Conservation (phyloP, 495 filamentous ascomycete species). For the Tuber calosporum region DNA sequence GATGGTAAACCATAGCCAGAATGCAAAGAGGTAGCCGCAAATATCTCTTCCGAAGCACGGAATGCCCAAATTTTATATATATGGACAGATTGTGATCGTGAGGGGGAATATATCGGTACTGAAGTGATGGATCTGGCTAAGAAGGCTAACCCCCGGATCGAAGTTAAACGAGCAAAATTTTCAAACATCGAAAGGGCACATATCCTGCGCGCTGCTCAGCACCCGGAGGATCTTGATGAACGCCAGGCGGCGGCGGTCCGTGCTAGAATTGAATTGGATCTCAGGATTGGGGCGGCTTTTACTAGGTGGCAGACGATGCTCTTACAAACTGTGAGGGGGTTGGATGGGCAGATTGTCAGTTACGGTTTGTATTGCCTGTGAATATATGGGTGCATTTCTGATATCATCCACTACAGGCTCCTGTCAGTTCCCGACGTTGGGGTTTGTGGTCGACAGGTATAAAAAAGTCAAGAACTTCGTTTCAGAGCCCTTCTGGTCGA, state of each 20-base stretch:
- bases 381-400: not conserved
- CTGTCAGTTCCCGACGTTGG: slow-evolving; percentile 93
- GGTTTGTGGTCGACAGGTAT: slow-evolving; percentile 95
- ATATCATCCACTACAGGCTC: slow-evolving; percentile 53
- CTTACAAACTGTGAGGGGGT: slow-evolving; percentile 58
- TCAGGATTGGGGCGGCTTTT: slow-evolving; percentile 84
- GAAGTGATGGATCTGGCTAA: slow-evolving; percentile 79
- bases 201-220: slow-evolving; percentile 72
- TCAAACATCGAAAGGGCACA: slow-evolving; percentile 94
- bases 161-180: slow-evolving; percentile 81
- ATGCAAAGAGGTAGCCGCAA: slow-evolving; percentile 69
- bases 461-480: slow-evolving; percentile 87
- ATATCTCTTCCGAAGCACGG: slow-evolving; percentile 72
- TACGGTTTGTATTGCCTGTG: slow-evolving; percentile 56
- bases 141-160: slow-evolving; percentile 62
- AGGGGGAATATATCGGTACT: slow-evolving; percentile 93
- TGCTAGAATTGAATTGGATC: slow-evolving; percentile 83
- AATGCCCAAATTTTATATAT: slow-evolving; percentile 69
- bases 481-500: slow-evolving; percentile 84
- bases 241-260: slow-evolving; percentile 80
- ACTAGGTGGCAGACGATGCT: slow-evolving; percentile 78
- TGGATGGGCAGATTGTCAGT: slow-evolving; percentile 63
- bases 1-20: slow-evolving; percentile 50
- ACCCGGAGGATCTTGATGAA: slow-evolving; percentile 72
- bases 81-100: slow-evolving; percentile 98